These are phyloP conservation scores for Hawksworthiomyces lignivorus DNA, from an alignment of 2,329 filamentous ascomycete species.

Conservation along the genomic window DNA sequence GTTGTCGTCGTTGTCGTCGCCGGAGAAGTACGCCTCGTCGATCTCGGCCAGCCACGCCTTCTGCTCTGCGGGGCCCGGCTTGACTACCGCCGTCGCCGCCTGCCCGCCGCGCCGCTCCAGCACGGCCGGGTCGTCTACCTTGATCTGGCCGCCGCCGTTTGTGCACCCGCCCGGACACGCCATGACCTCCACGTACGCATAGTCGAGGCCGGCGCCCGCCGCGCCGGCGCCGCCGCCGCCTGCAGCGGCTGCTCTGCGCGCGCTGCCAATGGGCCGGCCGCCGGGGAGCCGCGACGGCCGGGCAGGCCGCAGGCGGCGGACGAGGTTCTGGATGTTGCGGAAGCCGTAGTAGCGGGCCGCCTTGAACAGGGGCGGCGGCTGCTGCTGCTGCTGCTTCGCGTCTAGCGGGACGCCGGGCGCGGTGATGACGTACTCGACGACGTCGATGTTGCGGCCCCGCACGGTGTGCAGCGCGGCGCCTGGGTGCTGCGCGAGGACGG, in stretches of 20 bases:
- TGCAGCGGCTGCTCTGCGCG: conserved; percentile 29
- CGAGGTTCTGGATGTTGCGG: conserved; percentile 95
- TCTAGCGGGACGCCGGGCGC: conserved; percentile 32
- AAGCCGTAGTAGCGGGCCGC: conserved; percentile 95
- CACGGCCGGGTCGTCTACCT: conserved; percentile 69
- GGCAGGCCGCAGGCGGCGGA: conserved; percentile 80
- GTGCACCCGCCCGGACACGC: conserved; percentile 98
- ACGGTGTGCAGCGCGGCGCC: conserved; percentile 63
- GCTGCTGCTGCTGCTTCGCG: neutral
- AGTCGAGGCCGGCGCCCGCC: conserved; percentile 52
- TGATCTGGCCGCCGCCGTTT: conserved; percentile 93
- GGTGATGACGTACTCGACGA: conserved; percentile 72
- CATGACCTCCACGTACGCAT: conserved; percentile 97
- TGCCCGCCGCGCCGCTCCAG: conserved; percentile 36
- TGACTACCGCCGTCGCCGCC: conserved; percentile 28
- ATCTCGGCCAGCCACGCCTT: conserved; percentile 77
- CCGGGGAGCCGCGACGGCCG: conserved; percentile 73
- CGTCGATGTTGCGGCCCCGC: conserved; percentile 82
- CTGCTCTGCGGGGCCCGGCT: conserved; percentile 68
- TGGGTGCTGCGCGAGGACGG: conserved; percentile 61
- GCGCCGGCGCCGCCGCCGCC: conserved; percentile 16
- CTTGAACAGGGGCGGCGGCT: conserved; percentile 53
- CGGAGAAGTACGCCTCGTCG: conserved; percentile 86
- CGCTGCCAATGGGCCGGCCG: conserved; percentile 52
- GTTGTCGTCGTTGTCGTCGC: conserved; percentile 33